Conservation (phyloP, 148 eudicot genomes). For the Rhododendron simsii region DNA sequence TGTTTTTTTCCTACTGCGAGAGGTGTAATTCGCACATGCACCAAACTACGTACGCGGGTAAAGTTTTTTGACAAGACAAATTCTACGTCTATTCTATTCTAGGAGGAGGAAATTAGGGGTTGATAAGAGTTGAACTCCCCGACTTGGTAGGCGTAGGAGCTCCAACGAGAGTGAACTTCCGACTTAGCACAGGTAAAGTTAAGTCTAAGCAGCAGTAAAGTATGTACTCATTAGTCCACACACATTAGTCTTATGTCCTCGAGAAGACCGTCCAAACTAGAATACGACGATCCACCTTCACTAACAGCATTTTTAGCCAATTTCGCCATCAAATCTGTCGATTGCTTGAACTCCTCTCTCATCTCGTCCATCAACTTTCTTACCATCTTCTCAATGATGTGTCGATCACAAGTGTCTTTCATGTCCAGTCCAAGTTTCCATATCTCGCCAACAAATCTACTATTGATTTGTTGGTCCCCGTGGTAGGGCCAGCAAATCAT, state of each 20-base stretch:
- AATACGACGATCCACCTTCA: neutral
- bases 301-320: neutral
- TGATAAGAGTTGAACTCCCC: no score
- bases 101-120: no score
- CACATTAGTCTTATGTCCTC: conserved; percentile 4
- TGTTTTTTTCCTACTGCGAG: neutral
- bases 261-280: conserved; percentile 1
- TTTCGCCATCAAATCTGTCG: neutral
- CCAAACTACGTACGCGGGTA: neutral
- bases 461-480: neutral
- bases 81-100: neutral
- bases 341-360: neutral
- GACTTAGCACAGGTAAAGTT: neutral
- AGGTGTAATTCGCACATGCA: neutral
- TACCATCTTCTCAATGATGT: neutral
- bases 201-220: neutral
- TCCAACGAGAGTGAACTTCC: no score
- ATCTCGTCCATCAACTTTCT: neutral
- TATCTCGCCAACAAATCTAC: neutral
- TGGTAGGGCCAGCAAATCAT: conserved; percentile 7
- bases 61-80: no score
- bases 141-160: no score
- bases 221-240: neutral
- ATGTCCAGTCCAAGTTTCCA: neutral
- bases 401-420: neutral